Conservation (phyloP, 768 basidiomycete genomes). For the Kwoniella bestiolae region DNA sequence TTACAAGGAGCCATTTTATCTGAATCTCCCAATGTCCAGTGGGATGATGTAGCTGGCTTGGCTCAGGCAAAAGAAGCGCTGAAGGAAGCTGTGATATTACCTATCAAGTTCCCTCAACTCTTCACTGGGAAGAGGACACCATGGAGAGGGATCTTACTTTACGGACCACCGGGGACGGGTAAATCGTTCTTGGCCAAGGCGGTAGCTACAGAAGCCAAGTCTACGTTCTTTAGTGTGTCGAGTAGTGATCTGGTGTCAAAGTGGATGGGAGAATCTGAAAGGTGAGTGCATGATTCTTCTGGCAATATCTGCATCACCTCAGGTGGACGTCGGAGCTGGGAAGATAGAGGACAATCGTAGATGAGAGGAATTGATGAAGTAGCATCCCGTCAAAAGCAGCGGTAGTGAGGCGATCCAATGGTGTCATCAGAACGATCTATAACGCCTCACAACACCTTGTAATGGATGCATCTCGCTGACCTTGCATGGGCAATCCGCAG, state of each 20-base stretch:
- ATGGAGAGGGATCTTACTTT: conserved; percentile 93
- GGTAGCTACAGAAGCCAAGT: conserved; percentile 98
- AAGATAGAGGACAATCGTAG: no score
- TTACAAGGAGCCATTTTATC: conserved; percentile 83
- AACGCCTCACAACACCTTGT: background rate
- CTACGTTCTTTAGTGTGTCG: conserved; percentile 96
- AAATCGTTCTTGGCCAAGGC: conserved; percentile 97
- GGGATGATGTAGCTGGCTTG: conserved; percentile 98
- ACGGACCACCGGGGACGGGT: conserved; percentile 97
- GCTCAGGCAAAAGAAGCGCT: conserved; percentile 92
- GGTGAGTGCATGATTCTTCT: conserved; percentile 72
- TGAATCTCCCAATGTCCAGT: conserved; percentile 93
- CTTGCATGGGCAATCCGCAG: conserved; percentile 60
- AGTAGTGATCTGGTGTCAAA: conserved; percentile 96
- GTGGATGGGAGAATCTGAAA: conserved; percentile 99
- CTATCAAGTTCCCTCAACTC: conserved; percentile 97
- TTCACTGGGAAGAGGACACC: conserved; percentile 99
- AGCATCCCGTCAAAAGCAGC: no score
- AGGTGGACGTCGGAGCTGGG: no score
- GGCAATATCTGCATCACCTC: no score
- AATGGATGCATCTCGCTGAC: background rate
- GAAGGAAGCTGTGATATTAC: conserved; percentile 98
- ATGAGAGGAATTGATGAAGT: no score
- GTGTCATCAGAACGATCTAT: no score
- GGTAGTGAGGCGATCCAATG: no score